These are phyloP conservation scores for Pseudophaeomoniella oleicola DNA, from an alignment of 2,329 filamentous ascomycete species.

Conservation along the genomic window DNA sequence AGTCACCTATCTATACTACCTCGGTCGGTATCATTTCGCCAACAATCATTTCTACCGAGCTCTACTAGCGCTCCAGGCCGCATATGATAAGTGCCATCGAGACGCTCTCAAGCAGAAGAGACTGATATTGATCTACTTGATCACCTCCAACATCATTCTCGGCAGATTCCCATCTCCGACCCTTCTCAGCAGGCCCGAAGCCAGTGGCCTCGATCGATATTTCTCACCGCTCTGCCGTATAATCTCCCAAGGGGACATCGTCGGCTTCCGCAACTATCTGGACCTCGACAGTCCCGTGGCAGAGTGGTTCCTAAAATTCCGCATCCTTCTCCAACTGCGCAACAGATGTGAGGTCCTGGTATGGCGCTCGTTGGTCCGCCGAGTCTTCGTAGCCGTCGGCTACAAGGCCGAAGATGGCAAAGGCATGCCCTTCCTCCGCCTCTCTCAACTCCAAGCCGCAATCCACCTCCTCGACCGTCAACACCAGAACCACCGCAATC, in stretches of 20 bases:
- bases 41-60: slow-evolving; percentile 73
- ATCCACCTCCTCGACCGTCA: slow-evolving; percentile 24
- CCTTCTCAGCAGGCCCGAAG: slow-evolving; percentile 58
- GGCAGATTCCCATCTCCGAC: slow-evolving; percentile 61
- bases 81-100: slow-evolving; percentile 62
- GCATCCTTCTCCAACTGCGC: slow-evolving; percentile 59
- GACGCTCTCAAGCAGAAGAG: slow-evolving; percentile 51
- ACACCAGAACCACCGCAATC: too few species aligned
- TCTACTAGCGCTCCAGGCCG: slow-evolving; percentile 57
- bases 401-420: slow-evolving; percentile 47
- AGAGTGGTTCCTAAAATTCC: slow-evolving; percentile 61
- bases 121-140: slow-evolving; percentile 69
- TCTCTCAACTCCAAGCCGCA: slow-evolving; percentile 51
- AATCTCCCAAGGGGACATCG: slow-evolving; percentile 59
- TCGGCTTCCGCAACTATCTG: slow-evolving; percentile 57
- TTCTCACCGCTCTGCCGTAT: slow-evolving; percentile 63
- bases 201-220: slow-evolving; percentile 45
- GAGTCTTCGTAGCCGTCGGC: slow-evolving; percentile 65
- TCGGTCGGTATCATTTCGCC: slow-evolving; percentile 78
- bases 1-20: slow-evolving; percentile 87
- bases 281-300: slow-evolving; percentile 38
- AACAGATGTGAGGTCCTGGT: slow-evolving; percentile 68
- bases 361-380: slow-evolving; percentile 69
- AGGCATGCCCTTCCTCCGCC: slow-evolving; percentile 59
- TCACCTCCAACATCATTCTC: slow-evolving; percentile 68